Conservation (phyloP, 1,284 basidiomycete species). For the Agroathelia rolfsii region DNA sequence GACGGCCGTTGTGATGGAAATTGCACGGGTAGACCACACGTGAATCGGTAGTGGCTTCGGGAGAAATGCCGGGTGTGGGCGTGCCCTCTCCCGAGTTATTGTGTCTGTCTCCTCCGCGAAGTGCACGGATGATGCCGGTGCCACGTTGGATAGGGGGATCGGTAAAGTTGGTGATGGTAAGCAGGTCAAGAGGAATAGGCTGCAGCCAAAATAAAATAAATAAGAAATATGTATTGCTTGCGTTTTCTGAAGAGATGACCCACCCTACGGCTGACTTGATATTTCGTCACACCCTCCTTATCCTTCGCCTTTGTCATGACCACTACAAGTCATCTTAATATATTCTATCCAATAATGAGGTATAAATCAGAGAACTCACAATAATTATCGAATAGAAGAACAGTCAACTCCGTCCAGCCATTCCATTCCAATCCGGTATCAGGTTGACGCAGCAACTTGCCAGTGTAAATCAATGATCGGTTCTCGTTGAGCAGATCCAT, state of each 20-base stretch:
- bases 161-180: conserved; percentile 73
- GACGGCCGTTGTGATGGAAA: conserved; percentile 75
- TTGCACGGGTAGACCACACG: conserved; percentile 75
- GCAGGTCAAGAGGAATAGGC: conserved; percentile 85
- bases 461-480: conserved; percentile 73
- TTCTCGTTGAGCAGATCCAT: conserved; percentile 81
- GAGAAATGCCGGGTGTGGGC: conserved; percentile 26
- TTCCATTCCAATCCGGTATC: conserved; percentile 76
- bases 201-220: conserved; percentile 20
- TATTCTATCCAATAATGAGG: conserved; percentile 6
- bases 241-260: conserved; percentile 16
- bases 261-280: conserved; percentile 73
- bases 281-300: conserved; percentile 63
- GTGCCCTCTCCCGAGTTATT: conserved; percentile 21
- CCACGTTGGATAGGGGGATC: conserved; percentile 63
- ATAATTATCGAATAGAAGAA: conserved; percentile 90
- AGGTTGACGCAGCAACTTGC: conserved; percentile 75
- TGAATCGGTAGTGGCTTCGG: conserved; percentile 47
- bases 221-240: background rate
- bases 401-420: conserved; percentile 79
- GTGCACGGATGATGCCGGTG: conserved; percentile 46
- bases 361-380: conserved; percentile 35
- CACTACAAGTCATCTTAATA: conserved; percentile 46
- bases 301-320: conserved; percentile 82
- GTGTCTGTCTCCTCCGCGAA: conserved; percentile 36